These are phyloP conservation scores for Fusarium longipes DNA, from an alignment of 2,329 filamentous ascomycete genomes.

Conservation along the genomic window DNA sequence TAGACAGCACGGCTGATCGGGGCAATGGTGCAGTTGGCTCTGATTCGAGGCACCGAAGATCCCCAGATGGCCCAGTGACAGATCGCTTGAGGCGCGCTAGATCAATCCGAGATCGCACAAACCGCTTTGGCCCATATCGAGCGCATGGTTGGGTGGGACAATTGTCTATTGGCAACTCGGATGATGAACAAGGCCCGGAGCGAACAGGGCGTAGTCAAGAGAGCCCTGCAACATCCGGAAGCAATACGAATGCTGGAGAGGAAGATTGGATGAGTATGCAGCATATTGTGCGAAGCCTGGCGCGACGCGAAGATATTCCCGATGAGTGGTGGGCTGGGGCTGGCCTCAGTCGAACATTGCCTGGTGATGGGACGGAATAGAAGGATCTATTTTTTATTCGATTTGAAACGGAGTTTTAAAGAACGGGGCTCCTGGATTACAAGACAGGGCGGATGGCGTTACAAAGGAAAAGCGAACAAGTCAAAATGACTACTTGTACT, in stretches of 20 bases:
- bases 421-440: not conserved
- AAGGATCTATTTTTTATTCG: conserved; percentile 10
- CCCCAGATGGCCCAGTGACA: conserved; percentile 19
- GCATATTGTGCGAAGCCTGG: conserved; percentile 75
- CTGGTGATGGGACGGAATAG: conserved; percentile 46
- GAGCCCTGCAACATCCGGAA: conserved; percentile 33
- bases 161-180: conserved; percentile 44
- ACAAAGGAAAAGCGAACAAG: conserved; percentile 12
- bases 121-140: conserved; percentile 1
- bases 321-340: conserved; percentile 85
- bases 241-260: conserved; percentile 46
- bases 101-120: conserved; percentile 7
- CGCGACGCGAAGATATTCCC: conserved; percentile 78
- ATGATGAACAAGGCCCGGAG: conserved; percentile 43
- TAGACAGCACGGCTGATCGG: conserved; percentile 23
- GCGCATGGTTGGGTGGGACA: conserved; percentile 44
- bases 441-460: conserved; percentile 13
- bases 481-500: conserved; percentile 16
- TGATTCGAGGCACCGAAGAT: conserved; percentile 25
- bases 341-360: conserved; percentile 71
- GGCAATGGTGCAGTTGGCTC: conserved; percentile 17
- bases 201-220: conserved; percentile 35
- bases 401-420: conserved; percentile 8
- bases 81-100: not conserved
- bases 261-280: conserved; percentile 71